Base-by-base conservation (phyloP, 2,329 filamentous ascomycete species). In the Fusarium sp. region DNA sequence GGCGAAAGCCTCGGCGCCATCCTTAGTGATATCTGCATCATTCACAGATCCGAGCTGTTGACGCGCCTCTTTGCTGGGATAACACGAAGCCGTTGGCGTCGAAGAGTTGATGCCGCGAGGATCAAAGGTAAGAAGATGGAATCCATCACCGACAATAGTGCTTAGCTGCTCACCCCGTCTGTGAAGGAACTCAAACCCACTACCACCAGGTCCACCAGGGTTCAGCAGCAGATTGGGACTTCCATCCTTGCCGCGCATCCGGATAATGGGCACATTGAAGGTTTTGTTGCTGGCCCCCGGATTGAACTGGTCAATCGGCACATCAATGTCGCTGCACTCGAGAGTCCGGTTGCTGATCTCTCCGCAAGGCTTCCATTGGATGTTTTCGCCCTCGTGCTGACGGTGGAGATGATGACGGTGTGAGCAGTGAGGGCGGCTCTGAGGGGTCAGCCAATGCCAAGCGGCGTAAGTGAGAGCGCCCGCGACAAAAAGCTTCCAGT, bases 261-360 rank as follows among this genome's bases (percentile, higher is more conserved):
- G 81, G 18, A 84, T 77, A 5, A 86, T 72, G 7, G 84, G 81
- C 46, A 85, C 77, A 43, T 72, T 78, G 64, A 85, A 85, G 9
- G 77, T 81, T 70, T 81, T 80, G 71, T 78, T 67, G 30, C 70
- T 72, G 1, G 75, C 74, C 19, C 76, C 52, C 1, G 70, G 65
- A 66, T 77, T 75, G 67, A 84, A 84, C 30, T 85, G 83, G 61
- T 85, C 81, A 75, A 85, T 80, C 0, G 83, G 83, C 8, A 85
- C 83, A 5, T 80, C 65, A 8, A 84, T 77, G n/a, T 73, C 78
- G 67, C 78, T 78, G 66, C 83, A 84, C 63, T 85, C 82, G 12
- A 84, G 62, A 12, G 76, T 65, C 4, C 76, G 78, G 23, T 77
- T 77, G n/a, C 74, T 75, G 28, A 81, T 67, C 13, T 71, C 72